Evolutionary conservation across 208 protist genomes (phyloP).

Genomic region (Wallacemonas sp.): DNA sequence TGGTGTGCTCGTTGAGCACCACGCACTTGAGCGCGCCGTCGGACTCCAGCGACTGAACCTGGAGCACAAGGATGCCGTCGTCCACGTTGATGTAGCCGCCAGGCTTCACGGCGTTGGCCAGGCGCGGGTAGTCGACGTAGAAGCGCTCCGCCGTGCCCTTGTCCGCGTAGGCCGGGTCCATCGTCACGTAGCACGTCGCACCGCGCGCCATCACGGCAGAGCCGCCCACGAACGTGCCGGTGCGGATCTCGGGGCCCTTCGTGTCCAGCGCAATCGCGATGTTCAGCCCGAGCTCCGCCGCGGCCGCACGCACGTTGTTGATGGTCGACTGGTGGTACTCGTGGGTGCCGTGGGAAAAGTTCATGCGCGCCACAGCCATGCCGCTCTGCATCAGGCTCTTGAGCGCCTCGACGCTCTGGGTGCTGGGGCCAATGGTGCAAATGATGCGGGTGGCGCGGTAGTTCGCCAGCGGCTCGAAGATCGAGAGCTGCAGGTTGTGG

Average conservation of each 20-base stretch:
- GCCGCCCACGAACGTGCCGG: constrained; percentile 85
- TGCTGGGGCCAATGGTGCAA: constrained; percentile 97
- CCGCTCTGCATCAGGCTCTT: constrained; percentile 94
- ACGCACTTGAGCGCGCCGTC: constrained; percentile 76
- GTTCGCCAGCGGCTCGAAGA: constrained; percentile 83
- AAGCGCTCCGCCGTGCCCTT: constrained; percentile 83
- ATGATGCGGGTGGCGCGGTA: constrained; percentile 93
- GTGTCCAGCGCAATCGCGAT: constrained; percentile 97
- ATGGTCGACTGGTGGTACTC: constrained; percentile 96
- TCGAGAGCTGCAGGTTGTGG: constrained; percentile 87
- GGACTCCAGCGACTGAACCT: constrained; percentile 76
- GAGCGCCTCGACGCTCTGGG: constrained; percentile 93
- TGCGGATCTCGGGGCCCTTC: constrained; percentile 97
- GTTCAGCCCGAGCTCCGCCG: constrained; percentile 83
- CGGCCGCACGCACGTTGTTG: constrained; percentile 92
- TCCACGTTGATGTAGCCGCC: constrained; percentile 95
- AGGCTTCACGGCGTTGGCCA: constrained; percentile 75
- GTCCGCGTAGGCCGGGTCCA: constrained; percentile 82
- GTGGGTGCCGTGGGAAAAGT: constrained; percentile 98
- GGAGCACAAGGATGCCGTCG: constrained; percentile 95
- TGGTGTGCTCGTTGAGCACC: constrained; percentile 79
- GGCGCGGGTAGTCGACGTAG: constrained; percentile 92
- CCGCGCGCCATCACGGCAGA: constrained; percentile 73
- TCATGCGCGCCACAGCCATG: constrained; percentile 97
- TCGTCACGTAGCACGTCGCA: constrained; percentile 87